phyloP scores from a whole-genome alignment of 495 filamentous ascomycete genomes.

The Neurospora terricola region DNA sequence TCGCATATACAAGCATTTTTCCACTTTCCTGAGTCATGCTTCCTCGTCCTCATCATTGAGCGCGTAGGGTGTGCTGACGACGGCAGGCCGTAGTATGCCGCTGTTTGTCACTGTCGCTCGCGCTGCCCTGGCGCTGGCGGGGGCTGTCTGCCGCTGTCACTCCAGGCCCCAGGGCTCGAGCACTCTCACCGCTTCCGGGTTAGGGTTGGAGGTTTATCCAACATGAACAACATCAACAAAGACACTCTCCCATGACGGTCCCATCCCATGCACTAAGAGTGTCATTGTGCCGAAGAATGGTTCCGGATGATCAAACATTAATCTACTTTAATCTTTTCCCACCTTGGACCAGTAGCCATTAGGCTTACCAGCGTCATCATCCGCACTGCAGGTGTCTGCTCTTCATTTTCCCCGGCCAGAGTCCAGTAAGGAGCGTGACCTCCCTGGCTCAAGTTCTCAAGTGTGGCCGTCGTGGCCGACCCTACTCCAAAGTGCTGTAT shows the following conservation, averaged over 20 bases:
- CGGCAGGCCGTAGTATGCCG: neutral
- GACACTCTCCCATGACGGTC: neutral
- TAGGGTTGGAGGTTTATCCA: neutral
- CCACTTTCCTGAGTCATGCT: neutral
- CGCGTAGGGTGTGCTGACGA: neutral
- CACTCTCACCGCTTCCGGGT: neutral
- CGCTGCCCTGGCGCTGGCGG: neutral
- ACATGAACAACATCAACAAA: neutral
- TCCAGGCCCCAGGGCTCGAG: neutral
- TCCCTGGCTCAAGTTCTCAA: neutral
- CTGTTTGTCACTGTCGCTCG: neutral
- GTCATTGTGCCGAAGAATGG: neutral
- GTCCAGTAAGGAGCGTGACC: neutral
- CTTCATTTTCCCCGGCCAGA: neutral
- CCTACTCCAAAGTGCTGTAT: neutral
- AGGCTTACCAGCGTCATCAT: neutral
- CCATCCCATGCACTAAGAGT: neutral
- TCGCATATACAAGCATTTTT: neutral
- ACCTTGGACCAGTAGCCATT: neutral
- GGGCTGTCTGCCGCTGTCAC: neutral
- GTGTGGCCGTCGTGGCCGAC: neutral
- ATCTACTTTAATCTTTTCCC: neutral
- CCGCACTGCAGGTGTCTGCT: neutral
- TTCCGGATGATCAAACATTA: neutral
- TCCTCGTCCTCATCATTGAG: neutral